Percentiles rank a stretch among this genome's conserved stretches.
These are phyloP conservation scores for Diaporthe ampelina DNA, from an alignment of 2,329 filamentous ascomycete genomes.

Conservation along the genomic window DNA sequence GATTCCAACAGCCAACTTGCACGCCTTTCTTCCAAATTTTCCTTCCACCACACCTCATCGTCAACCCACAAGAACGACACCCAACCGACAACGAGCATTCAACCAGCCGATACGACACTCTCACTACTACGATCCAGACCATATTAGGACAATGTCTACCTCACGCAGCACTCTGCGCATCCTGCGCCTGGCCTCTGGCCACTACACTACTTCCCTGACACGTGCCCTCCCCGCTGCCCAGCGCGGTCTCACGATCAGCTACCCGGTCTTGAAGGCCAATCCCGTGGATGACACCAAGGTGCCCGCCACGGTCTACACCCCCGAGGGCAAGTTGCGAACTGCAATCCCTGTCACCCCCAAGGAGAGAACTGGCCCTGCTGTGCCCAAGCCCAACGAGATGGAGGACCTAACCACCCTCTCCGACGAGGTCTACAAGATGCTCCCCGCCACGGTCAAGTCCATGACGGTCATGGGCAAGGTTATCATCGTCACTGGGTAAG, in stretches of 20 bases:
- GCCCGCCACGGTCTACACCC: slow-evolving; percentile 67
- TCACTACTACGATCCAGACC: background rate
- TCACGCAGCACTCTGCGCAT: background rate
- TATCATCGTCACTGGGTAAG: slow-evolving; percentile 79
- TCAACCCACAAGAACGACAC: background rate
- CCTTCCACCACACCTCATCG: background rate
- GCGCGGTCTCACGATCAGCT: slow-evolving; percentile 55
- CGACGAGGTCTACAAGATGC: slow-evolving; percentile 65
- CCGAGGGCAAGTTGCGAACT: slow-evolving; percentile 58
- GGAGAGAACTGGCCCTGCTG: slow-evolving; percentile 56
- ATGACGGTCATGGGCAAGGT: slow-evolving; percentile 80
- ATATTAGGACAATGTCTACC: background rate
- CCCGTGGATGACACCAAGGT: slow-evolving; percentile 71
- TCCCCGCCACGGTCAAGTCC: slow-evolving; percentile 77
- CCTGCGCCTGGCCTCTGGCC: background rate
- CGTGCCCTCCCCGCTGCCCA: background rate
- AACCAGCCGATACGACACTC: background rate
- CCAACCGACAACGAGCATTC: background rate
- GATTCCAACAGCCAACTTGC: background rate
- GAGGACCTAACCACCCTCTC: slow-evolving; percentile 66
- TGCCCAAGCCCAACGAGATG: slow-evolving; percentile 59
- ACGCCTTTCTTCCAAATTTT: background rate
- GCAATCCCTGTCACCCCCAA: slow-evolving; percentile 65
- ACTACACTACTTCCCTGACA: background rate
- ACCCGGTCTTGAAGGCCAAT: slow-evolving; percentile 60